Conservation (phyloP, 2,329 filamentous ascomycete species). For the Colletotrichum tofieldiae region DNA sequence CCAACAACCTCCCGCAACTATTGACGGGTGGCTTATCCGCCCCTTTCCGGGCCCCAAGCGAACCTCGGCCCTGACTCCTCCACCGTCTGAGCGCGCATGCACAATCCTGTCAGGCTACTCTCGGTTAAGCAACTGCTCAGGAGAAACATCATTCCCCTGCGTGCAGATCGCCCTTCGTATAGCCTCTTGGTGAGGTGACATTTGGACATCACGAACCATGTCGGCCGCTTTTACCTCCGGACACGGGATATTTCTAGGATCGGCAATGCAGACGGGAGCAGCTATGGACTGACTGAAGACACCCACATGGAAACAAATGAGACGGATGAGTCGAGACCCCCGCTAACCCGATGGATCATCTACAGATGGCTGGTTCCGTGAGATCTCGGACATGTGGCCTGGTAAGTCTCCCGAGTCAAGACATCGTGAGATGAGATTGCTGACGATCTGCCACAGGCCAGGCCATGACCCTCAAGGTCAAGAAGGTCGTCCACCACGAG, state of each 20-base stretch:
- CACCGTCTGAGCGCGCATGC: constrained; percentile 38
- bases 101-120: constrained; percentile 35
- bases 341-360: constrained; percentile 16
- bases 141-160: constrained; percentile 18
- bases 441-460: constrained; percentile 73
- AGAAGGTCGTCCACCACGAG: constrained; percentile 98
- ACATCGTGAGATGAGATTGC: constrained; percentile 9
- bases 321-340: background rate
- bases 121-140: constrained; percentile 41
- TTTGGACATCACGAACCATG: background rate
- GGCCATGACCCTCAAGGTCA: constrained; percentile 98
- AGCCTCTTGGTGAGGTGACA: constrained; percentile 26
- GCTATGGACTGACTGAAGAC: constrained; percentile 17
- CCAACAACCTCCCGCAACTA: constrained; percentile 34
- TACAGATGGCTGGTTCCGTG: constrained; percentile 99
- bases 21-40: constrained; percentile 39
- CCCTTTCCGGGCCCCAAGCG: constrained; percentile 18
- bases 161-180: constrained; percentile 28
- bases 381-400: constrained; percentile 99
- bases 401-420: constrained; percentile 56
- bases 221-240: constrained; percentile 3
- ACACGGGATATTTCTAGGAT: constrained; percentile 18
- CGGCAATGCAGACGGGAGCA: constrained; percentile 14
- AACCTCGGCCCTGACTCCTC: constrained; percentile 24
- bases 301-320: constrained; percentile 17